Conservation (phyloP, 2,329 filamentous ascomycete genomes). For the Venturia oleaginea region DNA sequence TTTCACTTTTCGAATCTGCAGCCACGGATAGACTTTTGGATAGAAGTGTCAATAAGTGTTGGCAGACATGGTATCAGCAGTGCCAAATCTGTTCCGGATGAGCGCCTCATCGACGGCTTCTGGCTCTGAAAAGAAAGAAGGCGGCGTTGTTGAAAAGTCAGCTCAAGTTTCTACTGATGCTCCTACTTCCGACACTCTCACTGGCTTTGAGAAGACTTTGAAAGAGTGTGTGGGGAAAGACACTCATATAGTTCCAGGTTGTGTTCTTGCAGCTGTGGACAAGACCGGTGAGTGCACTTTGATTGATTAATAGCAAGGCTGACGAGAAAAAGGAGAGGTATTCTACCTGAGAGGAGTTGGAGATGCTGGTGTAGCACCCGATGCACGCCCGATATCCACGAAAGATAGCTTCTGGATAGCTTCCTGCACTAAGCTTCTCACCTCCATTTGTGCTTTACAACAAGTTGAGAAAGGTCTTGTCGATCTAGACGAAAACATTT, state of each 20-base stretch:
- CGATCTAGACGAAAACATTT: conserved; percentile 24
- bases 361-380: conserved; percentile 5
- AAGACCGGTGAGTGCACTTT: neutral
- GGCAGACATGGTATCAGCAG: neutral
- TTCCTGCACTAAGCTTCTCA: conserved; percentile 32
- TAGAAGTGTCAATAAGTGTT: neutral
- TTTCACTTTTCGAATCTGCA: neutral
- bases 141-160: neutral
- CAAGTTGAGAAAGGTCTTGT: conserved; percentile 27
- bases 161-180: neutral
- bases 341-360: conserved; percentile 14
- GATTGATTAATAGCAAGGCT: neutral
- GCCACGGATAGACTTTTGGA: neutral
- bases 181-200: neutral
- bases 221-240: conserved; percentile 6
- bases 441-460: conserved; percentile 25
- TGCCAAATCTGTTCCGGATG: neutral
- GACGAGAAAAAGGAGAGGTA: conserved; percentile 4
- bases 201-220: conserved; percentile 11
- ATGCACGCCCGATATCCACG: conserved; percentile 10
- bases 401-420: conserved; percentile 30
- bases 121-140: neutral
- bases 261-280: conserved; percentile 12
- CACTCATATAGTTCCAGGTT: conserved; percentile 11
- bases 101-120: neutral